Evolutionary conservation across 2,329 filamentous ascomycete genomes (phyloP).

Genomic region (Penicillium sp.): DNA sequence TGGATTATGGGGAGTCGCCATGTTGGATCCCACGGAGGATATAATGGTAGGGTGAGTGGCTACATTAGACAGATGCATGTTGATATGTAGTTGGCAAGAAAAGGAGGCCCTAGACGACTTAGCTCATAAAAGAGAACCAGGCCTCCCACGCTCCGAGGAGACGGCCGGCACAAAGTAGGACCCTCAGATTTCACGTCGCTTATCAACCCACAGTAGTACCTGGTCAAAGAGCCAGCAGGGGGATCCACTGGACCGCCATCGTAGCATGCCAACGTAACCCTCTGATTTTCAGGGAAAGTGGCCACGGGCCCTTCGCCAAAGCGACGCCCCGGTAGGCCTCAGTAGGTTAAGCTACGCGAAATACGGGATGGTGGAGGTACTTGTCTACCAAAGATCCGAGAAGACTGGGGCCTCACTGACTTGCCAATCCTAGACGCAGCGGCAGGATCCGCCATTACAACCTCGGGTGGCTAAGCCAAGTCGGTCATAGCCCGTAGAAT

Average conservation of each 20-base stretch:
- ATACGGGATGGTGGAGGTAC: slow-evolving; percentile 10
- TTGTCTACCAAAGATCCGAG: background rate
- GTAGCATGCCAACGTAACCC: slow-evolving; percentile 7
- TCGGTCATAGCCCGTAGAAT: background rate
- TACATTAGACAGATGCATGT: slow-evolving; percentile 13
- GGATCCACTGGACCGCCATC: slow-evolving; percentile 13
- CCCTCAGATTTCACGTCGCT: background rate
- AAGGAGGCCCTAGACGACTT: background rate
- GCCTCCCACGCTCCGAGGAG: background rate
- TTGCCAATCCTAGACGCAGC: background rate
- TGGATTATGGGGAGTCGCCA: background rate
- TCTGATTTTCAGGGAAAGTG: slow-evolving; percentile 3
- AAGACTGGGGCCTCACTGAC: background rate
- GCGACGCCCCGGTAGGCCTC: slow-evolving; percentile 11
- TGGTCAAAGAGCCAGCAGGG: slow-evolving; percentile 4
- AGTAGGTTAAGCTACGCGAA: slow-evolving; percentile 24
- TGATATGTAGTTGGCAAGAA: slow-evolving; percentile 4
- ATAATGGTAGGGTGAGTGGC: slow-evolving; percentile 8
- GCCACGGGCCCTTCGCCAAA: slow-evolving; percentile 8
- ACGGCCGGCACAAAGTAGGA: background rate
- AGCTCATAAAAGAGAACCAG: background rate
- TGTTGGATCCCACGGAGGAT: slow-evolving; percentile 6
- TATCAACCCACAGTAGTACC: slow-evolving; percentile 6
- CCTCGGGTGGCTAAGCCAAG: background rate
- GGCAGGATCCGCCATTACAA: background rate